Evolutionary conservation across 306 rosid species (phyloP).

Genomic region (Pueraria montana): DNA sequence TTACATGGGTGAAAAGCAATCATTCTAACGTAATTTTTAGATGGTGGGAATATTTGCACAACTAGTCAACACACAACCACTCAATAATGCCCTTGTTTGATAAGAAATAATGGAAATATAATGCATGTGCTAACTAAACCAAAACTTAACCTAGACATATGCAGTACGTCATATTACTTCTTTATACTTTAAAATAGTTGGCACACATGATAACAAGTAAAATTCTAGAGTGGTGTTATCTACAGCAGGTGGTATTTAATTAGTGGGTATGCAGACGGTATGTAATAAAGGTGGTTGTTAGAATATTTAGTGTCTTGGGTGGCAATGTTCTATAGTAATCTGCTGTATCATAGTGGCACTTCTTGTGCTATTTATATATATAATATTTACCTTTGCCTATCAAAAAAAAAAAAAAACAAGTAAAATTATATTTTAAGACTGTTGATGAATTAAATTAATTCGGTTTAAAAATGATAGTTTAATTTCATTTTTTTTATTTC

Average conservation of each 20-base stretch:
- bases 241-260: too few species aligned
- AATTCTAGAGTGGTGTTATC: too few species aligned
- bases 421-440: not conserved
- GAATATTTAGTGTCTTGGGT: too few species aligned
- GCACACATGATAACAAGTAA: not conserved
- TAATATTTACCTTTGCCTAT: too few species aligned
- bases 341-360: too few species aligned
- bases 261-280: too few species aligned
- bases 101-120: not conserved
- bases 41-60: not conserved
- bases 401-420: too few species aligned
- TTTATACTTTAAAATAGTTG: not conserved
- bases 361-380: too few species aligned
- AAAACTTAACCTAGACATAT: not conserved
- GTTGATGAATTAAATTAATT: not conserved
- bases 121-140: not conserved
- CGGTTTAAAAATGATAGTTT: not conserved
- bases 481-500: not conserved
- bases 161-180: not conserved
- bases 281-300: too few species aligned
- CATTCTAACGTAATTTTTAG: not conserved
- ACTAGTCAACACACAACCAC: not conserved
- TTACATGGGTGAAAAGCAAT: not conserved
- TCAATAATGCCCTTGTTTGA: slow-evolving; percentile 30
- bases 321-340: too few species aligned